Evolutionary conservation across 2,329 filamentous ascomycete species (phyloP), one percentile per base, ranked within the genome.

Genomic region (Arthrobotrys musiformis): DNA sequence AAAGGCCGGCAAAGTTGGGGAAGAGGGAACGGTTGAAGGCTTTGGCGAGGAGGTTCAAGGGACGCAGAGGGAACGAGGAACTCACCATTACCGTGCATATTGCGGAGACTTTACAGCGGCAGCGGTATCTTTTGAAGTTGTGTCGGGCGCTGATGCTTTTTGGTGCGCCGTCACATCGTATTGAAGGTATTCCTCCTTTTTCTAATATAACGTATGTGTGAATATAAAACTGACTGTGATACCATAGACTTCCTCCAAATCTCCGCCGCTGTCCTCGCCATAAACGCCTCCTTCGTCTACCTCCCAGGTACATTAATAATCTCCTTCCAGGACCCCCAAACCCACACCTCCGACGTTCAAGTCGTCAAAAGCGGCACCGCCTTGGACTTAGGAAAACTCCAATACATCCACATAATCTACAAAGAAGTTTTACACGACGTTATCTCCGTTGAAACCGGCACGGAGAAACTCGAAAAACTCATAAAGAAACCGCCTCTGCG

Each of bases 241-340:
- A 26, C 11, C 42, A n/a, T n/a, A 80, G 86, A 97, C 82, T 97
- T 97, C 83, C 90, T 97, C 88, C 90, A 88, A 79, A 96, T 94
- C 91, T 93, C 92, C 7, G 90, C 94, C 0, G 88, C 92, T 19
- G 92, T 95, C 1, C 87, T 97, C 37, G 92, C 94, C 83, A 94
- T 97, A n/a, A 91, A 97, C 79, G 91, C 91, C 4, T 93, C 97
- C 81, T 97, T 95, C 80, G 85, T 97, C 22, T 97, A 97, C 82
- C 89, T 97, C 33, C 94, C 94, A 0, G 92, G 92, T 0, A 95
- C 92, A 81, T 97, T 97, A 93, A 92, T 97, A 68, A 91, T 97
- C 81, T 94, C 93, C 6, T 97, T 97, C 81, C 93, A 92, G 81
- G 92, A 94, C 83, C 83, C 85, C 2, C 84, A 86, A 0, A 92